A percentile compares a stretch with the other conserved stretches of the same genome.
Conservation (phyloP, 2,329 filamentous ascomycete species). For the Diplodia seriata region DNA sequence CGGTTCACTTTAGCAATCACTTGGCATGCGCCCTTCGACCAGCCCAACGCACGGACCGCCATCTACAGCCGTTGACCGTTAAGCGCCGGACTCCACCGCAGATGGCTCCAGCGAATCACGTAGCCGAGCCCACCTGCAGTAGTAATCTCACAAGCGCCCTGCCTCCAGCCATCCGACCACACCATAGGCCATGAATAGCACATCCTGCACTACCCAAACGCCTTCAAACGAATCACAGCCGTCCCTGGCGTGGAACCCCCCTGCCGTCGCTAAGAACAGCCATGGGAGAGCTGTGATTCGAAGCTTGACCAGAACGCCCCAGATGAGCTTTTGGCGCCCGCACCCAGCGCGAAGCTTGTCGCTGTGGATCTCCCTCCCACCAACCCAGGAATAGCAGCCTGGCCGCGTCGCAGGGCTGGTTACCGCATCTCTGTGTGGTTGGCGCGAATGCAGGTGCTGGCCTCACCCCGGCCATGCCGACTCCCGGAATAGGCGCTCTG, state of each 20-base stretch:
- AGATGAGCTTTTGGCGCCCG: conserved; percentile 25
- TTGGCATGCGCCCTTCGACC: conserved; percentile 1
- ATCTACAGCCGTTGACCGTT: conserved; percentile 12
- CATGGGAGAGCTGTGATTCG: conserved; percentile 17
- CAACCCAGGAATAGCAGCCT: conserved; percentile 20
- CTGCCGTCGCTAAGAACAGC: conserved; percentile 13
- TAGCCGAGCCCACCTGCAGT: conserved; percentile 1
- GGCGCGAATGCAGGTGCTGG: conserved; percentile 17
- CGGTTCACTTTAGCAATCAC: background rate
- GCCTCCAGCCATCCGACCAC: conserved; percentile 24
- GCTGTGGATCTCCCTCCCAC: conserved; percentile 9
- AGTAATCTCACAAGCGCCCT: conserved; percentile 28
- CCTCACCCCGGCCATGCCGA: conserved; percentile 9
- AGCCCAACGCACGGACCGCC: conserved; percentile 13
- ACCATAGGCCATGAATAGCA: conserved; percentile 16
- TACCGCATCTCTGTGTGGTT: background rate
- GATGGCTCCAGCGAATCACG: conserved; percentile 11
- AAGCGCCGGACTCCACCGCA: conserved; percentile 21
- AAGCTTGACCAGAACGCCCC: conserved; percentile 16
- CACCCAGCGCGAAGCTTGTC: conserved; percentile 14
- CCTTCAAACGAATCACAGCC: conserved; percentile 9
- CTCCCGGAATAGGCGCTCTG: conserved; percentile 25
- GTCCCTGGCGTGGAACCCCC: background rate
- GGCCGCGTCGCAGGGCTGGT: background rate
- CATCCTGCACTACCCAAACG: conserved; percentile 7